Evolutionary conservation across 2,329 filamentous ascomycete genomes (phyloP).

Genomic region (Leptosphaerulina australis): DNA sequence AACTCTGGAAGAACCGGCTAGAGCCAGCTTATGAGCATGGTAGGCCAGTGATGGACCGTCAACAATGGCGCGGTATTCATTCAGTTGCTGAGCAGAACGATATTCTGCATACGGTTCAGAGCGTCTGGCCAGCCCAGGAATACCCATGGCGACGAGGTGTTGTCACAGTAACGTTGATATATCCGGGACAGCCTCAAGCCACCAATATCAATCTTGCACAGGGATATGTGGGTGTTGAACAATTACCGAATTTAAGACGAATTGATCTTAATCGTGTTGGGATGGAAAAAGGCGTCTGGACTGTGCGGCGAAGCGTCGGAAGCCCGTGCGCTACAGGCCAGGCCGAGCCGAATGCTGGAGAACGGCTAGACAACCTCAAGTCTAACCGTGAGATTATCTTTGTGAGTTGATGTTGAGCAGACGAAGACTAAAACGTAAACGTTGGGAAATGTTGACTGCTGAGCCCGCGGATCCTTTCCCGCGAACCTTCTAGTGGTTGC

Average conservation of each 20-base stretch:
- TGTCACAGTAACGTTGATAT: constrained; percentile 13
- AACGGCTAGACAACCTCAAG: constrained; percentile 14
- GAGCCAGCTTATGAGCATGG: constrained; percentile 64
- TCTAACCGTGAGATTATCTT: constrained; percentile 17
- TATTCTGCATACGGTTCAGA: constrained; percentile 42
- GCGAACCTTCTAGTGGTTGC: constrained; percentile 27
- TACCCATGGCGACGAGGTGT: constrained; percentile 37
- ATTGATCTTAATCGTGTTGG: constrained; percentile 19
- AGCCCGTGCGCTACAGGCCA: constrained; percentile 17
- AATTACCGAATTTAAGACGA: constrained; percentile 11
- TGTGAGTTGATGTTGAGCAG: constrained; percentile 8
- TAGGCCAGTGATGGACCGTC: constrained; percentile 83
- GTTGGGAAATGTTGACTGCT: constrained; percentile 15
- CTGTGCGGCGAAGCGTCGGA: constrained; percentile 15
- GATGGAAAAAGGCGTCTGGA: constrained; percentile 18
- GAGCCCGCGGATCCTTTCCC: constrained; percentile 17
- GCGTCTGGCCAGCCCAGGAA: constrained; percentile 39
- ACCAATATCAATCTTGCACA: constrained; percentile 6
- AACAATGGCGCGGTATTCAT: constrained; percentile 55
- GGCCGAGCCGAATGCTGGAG: constrained; percentile 16
- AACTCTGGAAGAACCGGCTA: constrained; percentile 38
- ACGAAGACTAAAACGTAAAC: constrained; percentile 14
- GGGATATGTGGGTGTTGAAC: constrained; percentile 13
- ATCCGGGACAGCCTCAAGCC: constrained; percentile 8
- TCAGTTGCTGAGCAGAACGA: constrained; percentile 28